phyloP scores from a whole-genome alignment of 306 rosid genomes.

The Prunus fruticosa region DNA sequence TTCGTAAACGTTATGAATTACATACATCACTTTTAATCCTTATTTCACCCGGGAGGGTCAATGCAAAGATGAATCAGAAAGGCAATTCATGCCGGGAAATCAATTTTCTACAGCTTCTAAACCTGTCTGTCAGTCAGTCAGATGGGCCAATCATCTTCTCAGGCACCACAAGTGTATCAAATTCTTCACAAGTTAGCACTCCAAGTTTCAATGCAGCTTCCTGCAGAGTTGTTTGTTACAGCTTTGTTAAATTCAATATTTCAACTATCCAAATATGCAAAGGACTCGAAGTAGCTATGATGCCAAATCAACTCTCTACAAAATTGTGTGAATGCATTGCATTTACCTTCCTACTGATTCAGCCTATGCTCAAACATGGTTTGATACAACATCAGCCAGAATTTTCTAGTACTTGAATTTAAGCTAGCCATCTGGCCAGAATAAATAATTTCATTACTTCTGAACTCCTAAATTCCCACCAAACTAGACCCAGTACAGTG shows the following conservation, averaged over 20 bases:
- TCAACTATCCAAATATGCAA: constrained; percentile 5
- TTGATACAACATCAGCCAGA: not conserved
- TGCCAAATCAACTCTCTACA: not conserved
- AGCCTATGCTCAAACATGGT: not conserved
- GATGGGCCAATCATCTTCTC: constrained; percentile 97
- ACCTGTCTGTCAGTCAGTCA: constrained; percentile 36
- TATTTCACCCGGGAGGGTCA: not conserved
- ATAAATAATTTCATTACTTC: not conserved
- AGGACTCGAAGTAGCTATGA: not conserved
- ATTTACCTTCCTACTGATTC: not conserved
- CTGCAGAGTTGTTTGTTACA: constrained; percentile 38
- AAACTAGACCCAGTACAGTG: not conserved
- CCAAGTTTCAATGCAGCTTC: constrained; percentile 94
- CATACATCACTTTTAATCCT: not conserved
- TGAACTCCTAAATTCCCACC: not conserved
- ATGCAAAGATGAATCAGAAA: not conserved
- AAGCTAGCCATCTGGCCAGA: not conserved
- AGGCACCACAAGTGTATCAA: constrained; percentile 88
- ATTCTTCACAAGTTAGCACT: constrained; percentile 75
- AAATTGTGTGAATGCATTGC: constrained; percentile 9
- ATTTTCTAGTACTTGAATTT: not conserved
- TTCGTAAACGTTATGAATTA: not conserved
- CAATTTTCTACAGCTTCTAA: constrained; percentile 11
- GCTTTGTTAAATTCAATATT: constrained; percentile 7
- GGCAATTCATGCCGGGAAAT: constrained; percentile 2